Evolutionary conservation across 371 early-diverging fungal genomes (phyloP).

Genomic region (Coelomomyces lativittatus): DNA sequence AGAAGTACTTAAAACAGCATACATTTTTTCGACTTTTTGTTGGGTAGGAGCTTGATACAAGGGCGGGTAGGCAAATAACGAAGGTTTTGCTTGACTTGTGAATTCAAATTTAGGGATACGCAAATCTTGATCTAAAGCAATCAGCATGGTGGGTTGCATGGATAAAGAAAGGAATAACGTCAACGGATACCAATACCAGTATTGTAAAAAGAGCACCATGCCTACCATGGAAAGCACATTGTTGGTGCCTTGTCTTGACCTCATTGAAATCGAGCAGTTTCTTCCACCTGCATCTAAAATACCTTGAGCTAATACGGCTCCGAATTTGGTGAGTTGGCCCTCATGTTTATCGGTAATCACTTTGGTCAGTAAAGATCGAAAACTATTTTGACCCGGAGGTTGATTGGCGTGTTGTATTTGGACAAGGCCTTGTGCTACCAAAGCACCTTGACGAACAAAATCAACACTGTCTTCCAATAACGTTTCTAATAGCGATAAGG

Average conservation of each 20-base stretch:
- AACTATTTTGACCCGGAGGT: constrained; percentile 19
- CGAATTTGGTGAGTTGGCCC: constrained; percentile 86
- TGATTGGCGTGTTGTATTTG: constrained; percentile 90
- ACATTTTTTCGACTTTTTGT: constrained; percentile 44
- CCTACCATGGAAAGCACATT: constrained; percentile 90
- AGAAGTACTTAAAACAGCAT: constrained; percentile 85
- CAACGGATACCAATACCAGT: constrained; percentile 99
- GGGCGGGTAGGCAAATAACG: constrained; percentile 80
- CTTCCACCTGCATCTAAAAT: constrained; percentile 94
- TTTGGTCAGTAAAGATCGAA: constrained; percentile 64
- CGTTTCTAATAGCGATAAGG: constrained; percentile 88
- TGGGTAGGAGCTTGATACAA: constrained; percentile 47
- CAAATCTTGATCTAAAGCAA: constrained; percentile 76
- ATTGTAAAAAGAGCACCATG: constrained; percentile 90
- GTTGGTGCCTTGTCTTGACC: constrained; percentile 68
- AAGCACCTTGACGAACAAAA: constrained; percentile 95
- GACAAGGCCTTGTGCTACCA: constrained; percentile 93
- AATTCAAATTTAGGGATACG: constrained; percentile 71
- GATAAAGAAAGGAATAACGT: constrained; percentile 82
- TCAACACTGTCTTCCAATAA: constrained; percentile 93
- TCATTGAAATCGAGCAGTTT: constrained; percentile 83
- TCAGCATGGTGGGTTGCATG: constrained; percentile 83
- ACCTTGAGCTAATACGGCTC: constrained; percentile 92
- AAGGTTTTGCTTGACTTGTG: constrained; percentile 62
- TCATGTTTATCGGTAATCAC: constrained; percentile 83